phyloP scores from a whole-genome alignment of 805 yeast species.

The Suhomyces pyralidae region DNA sequence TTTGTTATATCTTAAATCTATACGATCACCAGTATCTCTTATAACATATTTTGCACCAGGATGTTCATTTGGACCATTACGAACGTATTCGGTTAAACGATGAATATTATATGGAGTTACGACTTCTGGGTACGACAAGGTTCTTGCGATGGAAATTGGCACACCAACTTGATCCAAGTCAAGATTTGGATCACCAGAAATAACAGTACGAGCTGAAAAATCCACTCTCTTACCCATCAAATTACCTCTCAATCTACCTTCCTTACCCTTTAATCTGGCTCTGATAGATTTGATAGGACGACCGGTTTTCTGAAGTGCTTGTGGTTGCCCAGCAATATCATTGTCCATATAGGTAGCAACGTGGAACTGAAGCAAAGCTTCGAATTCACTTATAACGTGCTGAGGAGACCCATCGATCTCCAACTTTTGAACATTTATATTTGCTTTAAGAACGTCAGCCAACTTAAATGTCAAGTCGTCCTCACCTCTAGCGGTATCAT shows the following conservation, averaged over 20 bases:
- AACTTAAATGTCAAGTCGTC: slow-evolving; percentile 97
- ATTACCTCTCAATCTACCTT: slow-evolving; percentile 97
- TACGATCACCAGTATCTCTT: slow-evolving; percentile 98
- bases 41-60: slow-evolving; percentile 99
- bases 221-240: slow-evolving; percentile 99
- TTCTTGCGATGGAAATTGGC: slow-evolving; percentile 93
- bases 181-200: slow-evolving; percentile 97
- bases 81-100: slow-evolving; percentile 84
- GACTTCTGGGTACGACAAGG: slow-evolving; percentile 93
- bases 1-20: slow-evolving; percentile 93
- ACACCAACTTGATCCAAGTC: slow-evolving; percentile 99
- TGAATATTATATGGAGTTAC: slow-evolving; percentile 98
- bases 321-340: slow-evolving; percentile 99
- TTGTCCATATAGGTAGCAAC: slow-evolving; percentile 99
- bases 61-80: slow-evolving; percentile 98
- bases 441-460: slow-evolving; percentile 95
- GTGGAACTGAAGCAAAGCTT: slow-evolving; percentile 90
- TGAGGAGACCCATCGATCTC: slow-evolving; percentile 99
- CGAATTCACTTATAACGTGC: slow-evolving; percentile 95
- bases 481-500: slow-evolving; percentile 97
- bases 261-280: slow-evolving; percentile 99
- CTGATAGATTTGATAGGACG: slow-evolving; percentile 97
- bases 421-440: slow-evolving; percentile 92
- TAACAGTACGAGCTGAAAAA: slow-evolving; percentile 97
- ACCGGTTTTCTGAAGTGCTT: slow-evolving; percentile 97